Base-by-base conservation (phyloP, 495 filamentous ascomycete species). In the Neurospora terricola region DNA sequence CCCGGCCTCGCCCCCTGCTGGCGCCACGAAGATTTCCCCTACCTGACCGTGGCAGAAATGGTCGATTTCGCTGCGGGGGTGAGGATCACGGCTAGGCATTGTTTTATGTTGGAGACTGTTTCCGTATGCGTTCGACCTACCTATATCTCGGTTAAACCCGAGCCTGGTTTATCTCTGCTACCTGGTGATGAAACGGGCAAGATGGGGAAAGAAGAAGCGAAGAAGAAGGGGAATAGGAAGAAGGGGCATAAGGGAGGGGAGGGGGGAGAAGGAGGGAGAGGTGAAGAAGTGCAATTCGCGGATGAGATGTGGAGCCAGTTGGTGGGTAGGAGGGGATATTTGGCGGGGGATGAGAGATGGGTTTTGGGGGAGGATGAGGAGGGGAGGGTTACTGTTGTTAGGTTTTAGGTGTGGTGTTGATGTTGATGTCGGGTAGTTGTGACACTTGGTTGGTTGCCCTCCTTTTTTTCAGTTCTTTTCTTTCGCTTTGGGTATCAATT, bases 341-440 rank as follows among this genome's bases (percentile, higher is more conserved):
- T 92, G 34, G 83, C 79, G 66, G 90, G 90, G 0, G 87, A 89
- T 74, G 90, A 92, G 77, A 77, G 86, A 37, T 91, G 89, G 84
- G 62, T 91, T 21, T 75, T 91, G 12, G 90, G 90, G 5, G 87
- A 91, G 78, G 89, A 89, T 74, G 72, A 77, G 3, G 77, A 79
- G 11, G 82, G 86, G 39, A 83, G 84, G 69, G 78, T 91, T 62
- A 87, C 88, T 0, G 77, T 91, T 71, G 80, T 88, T 73, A 74
- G 86, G 69, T 91, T 91, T 71, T 85, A 73, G 78, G 14, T 12
- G 6, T 23, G 27, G 27, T 30, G 27, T 30, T 30, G 27, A 30
- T 54, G 16, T 14, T 12, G 5, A 4, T 3, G 6, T 62, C 5
- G 11, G 5, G 12, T 6, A 23, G 23, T 34, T 6, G 9, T 14